Evolutionary conservation across 805 yeast species (phyloP), one percentile per base, ranked within the genome.

Genomic region (Pichia heedii): DNA sequence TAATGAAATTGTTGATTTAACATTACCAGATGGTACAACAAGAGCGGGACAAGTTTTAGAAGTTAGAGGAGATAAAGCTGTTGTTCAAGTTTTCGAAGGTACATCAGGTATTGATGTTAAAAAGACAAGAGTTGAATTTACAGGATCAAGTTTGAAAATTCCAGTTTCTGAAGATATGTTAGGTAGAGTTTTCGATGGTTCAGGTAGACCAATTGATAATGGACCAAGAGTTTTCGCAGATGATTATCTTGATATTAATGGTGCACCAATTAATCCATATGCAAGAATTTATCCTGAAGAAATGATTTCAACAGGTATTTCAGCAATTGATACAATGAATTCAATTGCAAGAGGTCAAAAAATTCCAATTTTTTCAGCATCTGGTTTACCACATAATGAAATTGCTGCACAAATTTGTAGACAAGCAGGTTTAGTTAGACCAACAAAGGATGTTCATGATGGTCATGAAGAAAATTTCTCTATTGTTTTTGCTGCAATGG

Each of bases 341-440:
- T 90, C 98, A 36, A 93, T 93, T 74, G 99, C 99, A 48, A 86
- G 99, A 77, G 99, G 99, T 55, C 99, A 93, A 73, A 93, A 93
- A 73, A 93, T 93, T 65, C 99, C 99, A 43, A 94, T 93, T 66
- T 93, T 93, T 72, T 87, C 97, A 43, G 98, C 98, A 39, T 88
- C 97, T 42, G 99, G 99, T 74, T 79, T 93, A 63, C 99, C 99
- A 46, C 99, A 93, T 70, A 93, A 93, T 65, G 99, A 93, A 69
- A 90, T 93, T 70, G 99, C 99, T 49, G 99, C 99, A 37, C 99
- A 93, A 70, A 90, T 93, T 65, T 90, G 97, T 76, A 88, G 99
- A 74, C 99, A 93, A 73, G 98, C 99, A 34, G 96, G 97, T 56
- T 76, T 93, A 63, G 99, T 94, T 42, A 84, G 97, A 71, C 99